phyloP scores from a whole-genome alignment of 768 basidiomycete species.

The Amanita rimosa region DNA sequence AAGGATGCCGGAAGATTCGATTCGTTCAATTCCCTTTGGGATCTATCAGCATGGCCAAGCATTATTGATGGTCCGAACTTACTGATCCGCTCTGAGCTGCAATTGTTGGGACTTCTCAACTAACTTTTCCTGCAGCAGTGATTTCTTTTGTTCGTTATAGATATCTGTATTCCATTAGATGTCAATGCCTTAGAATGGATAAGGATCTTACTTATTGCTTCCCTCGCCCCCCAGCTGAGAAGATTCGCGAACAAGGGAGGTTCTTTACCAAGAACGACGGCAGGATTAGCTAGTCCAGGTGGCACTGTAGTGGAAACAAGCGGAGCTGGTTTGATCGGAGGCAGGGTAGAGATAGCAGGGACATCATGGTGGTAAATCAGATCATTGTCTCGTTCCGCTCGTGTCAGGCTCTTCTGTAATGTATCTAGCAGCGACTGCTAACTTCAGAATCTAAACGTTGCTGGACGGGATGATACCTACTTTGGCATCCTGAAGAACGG shows the following conservation, averaged over 20 bases:
- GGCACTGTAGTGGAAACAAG: constrained; percentile 56
- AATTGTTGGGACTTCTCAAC: constrained; percentile 47
- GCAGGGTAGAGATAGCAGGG: constrained; percentile 59
- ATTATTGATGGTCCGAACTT: constrained; percentile 13
- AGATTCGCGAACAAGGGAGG: constrained; percentile 64
- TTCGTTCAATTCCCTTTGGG: constrained; percentile 46
- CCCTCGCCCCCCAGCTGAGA: constrained; percentile 76
- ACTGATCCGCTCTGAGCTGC: constrained; percentile 54
- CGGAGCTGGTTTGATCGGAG: constrained; percentile 48
- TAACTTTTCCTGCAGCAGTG: constrained; percentile 60
- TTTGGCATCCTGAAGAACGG: constrained; percentile 72
- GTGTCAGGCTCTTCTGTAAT: constrained; percentile 50
- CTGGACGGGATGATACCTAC: constrained; percentile 26
- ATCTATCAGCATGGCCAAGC: background rate
- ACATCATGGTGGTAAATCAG: constrained; percentile 89
- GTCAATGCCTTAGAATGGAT: background rate
- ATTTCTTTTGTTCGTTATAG: constrained; percentile 73
- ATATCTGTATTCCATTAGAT: constrained; percentile 39
- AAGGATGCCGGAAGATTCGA: constrained; percentile 78
- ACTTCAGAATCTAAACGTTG: constrained; percentile 6
- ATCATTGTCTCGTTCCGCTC: constrained; percentile 88
- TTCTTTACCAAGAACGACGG: constrained; percentile 37
- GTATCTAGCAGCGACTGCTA: constrained; percentile 67
- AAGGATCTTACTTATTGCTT: constrained; percentile 66
- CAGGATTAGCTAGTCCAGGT: constrained; percentile 46